A percentile compares a stretch with the other conserved stretches of the same genome.
phyloP scores from a whole-genome alignment of 495 filamentous ascomycete genomes.

The Astrocystis sublimbata region DNA sequence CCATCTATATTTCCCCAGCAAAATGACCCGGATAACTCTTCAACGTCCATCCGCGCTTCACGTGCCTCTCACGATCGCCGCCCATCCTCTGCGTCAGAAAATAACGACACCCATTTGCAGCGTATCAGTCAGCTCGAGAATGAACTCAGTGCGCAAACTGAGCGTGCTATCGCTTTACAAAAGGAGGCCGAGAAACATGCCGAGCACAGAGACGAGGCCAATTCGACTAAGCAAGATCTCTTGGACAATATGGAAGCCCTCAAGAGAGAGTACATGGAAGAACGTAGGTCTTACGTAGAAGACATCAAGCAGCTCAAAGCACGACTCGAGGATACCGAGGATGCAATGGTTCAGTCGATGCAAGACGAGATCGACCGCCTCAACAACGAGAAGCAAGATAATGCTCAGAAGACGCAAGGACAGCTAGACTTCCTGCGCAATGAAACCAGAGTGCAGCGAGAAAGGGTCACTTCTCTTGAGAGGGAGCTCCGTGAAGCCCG shows the following conservation, averaged over 20 bases:
- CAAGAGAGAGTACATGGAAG: constrained; percentile 82
- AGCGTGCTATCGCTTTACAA: constrained; percentile 54
- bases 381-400: constrained; percentile 56
- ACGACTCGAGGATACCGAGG: constrained; percentile 82
- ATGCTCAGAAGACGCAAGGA: constrained; percentile 56
- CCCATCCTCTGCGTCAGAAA: constrained; percentile 36
- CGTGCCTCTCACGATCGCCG: constrained; percentile 38
- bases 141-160: constrained; percentile 64
- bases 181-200: constrained; percentile 59
- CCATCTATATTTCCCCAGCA: constrained; percentile 65
- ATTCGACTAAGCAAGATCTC: constrained; percentile 91
- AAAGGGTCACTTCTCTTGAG: constrained; percentile 55
- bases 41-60: constrained; percentile 42
- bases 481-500: constrained; percentile 53
- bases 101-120: constrained; percentile 40
- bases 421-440: constrained; percentile 58
- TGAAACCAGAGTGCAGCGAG: constrained; percentile 56
- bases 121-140: constrained; percentile 79
- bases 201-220: constrained; percentile 72
- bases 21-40: constrained; percentile 44
- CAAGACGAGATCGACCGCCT: constrained; percentile 68
- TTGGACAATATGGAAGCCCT: constrained; percentile 92
- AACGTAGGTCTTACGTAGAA: constrained; percentile 75
- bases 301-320: constrained; percentile 74
- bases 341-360: constrained; percentile 81